Conservation (phyloP, 331 rosid genomes). For the Pyrus hybrid region DNA sequence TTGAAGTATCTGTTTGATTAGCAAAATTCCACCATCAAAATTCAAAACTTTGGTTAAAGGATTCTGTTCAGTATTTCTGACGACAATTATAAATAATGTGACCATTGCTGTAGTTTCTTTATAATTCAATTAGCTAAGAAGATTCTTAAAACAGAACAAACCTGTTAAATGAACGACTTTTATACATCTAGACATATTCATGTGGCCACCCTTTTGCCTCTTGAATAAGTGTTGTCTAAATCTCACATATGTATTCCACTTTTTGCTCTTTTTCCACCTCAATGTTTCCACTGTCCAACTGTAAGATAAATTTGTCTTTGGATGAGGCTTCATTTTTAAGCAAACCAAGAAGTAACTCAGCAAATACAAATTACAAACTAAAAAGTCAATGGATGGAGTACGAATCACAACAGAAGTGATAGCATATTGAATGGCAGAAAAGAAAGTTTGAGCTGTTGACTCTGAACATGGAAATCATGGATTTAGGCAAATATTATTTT, state of each 20-base stretch:
- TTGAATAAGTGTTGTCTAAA: neutral
- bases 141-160: neutral
- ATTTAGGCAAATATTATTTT: constrained; percentile 13
- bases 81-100: neutral
- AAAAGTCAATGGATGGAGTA: no score
- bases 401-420: no score
- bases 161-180: neutral
- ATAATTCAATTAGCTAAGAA: neutral
- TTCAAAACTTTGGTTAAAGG: neutral
- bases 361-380: neutral
- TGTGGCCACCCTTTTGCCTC: neutral
- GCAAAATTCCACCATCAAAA: neutral
- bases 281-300: neutral
- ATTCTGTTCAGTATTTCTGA: neutral
- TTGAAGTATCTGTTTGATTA: neutral
- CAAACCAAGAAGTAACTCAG: neutral
- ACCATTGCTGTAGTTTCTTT: neutral
- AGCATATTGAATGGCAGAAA: no score
- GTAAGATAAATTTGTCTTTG: neutral
- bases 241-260: neutral
- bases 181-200: neutral
- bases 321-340: neutral
- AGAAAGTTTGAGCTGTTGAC: neutral
- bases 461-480: constrained; percentile 7
- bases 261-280: neutral